phyloP scores from a whole-genome alignment of 805 yeast species.

The Scheffersomyces lignosus region DNA sequence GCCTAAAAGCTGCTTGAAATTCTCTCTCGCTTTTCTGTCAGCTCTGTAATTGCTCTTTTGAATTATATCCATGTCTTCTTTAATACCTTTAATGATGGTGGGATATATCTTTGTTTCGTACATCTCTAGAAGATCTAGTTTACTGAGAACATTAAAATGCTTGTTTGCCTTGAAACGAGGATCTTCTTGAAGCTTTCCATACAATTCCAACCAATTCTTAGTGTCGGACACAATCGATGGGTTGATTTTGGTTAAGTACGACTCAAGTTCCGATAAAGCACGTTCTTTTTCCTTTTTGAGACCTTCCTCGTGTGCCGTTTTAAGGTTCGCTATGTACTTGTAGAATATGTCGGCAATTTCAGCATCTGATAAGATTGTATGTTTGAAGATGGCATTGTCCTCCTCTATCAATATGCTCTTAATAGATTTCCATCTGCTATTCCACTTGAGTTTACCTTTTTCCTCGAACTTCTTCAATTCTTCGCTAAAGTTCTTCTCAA shows the following conservation, averaged over 20 bases:
- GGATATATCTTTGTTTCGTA: conserved; percentile 45
- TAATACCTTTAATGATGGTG: conserved; percentile 16
- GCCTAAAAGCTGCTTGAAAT: conserved; percentile 49
- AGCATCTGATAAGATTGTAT: conserved; percentile 57
- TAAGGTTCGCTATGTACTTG: conserved; percentile 47
- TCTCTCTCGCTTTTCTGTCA: conserved; percentile 68
- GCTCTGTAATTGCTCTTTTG: conserved; percentile 46
- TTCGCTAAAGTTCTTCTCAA: conserved; percentile 51
- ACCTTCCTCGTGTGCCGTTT: conserved; percentile 25
- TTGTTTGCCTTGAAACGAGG: conserved; percentile 58
- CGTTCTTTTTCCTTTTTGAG: conserved; percentile 33
- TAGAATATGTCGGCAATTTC: conserved; percentile 56
- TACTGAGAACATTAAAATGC: conserved; percentile 51
- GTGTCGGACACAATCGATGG: conserved; percentile 25
- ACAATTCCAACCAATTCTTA: conserved; percentile 39
- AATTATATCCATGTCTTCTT: conserved; percentile 17
- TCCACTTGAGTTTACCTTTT: conserved; percentile 45
- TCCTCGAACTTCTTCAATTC: conserved; percentile 40
- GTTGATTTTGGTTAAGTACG: conserved; percentile 45
- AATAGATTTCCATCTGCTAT: conserved; percentile 65
- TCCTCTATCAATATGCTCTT: conserved; percentile 49
- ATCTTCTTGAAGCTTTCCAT: conserved; percentile 40
- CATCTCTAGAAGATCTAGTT: conserved; percentile 58
- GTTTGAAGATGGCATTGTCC: conserved; percentile 65
- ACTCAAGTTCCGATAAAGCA: conserved; percentile 54